Conservation (phyloP, 2,329 filamentous ascomycete species). For the Rutstroemia sp. region DNA sequence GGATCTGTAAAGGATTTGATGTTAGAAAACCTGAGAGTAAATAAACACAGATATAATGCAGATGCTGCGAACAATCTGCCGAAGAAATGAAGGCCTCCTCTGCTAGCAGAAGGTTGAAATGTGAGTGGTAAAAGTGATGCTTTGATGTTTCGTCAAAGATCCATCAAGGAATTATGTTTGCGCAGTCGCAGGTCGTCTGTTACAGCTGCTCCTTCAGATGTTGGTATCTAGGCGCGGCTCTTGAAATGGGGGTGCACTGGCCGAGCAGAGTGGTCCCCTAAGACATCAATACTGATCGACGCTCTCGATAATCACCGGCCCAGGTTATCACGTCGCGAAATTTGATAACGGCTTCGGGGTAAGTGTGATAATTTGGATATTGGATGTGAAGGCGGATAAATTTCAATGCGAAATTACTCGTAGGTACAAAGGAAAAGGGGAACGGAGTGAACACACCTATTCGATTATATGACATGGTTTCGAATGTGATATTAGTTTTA, state of each 20-base stretch:
- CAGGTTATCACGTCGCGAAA: background rate
- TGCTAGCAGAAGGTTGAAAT: slow-evolving; percentile 18
- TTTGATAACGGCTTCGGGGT: background rate
- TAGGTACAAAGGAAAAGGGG: background rate
- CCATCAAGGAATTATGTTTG: background rate
- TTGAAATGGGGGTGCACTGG: background rate
- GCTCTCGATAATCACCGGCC: background rate
- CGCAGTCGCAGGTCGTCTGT: background rate
- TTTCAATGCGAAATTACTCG: background rate
- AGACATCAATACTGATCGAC: background rate
- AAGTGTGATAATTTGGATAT: slow-evolving; percentile 3
- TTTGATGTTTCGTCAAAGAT: background rate
- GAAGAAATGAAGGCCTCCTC: slow-evolving; percentile 13
- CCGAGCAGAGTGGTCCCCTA: background rate
- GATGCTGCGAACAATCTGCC: slow-evolving; percentile 9
- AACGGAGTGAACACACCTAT: background rate
- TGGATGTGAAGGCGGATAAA: background rate
- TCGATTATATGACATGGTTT: background rate
- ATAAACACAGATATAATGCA: slow-evolving; percentile 10
- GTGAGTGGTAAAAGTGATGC: background rate
- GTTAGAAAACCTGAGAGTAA: slow-evolving; percentile 18
- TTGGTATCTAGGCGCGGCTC: background rate
- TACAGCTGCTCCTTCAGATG: background rate
- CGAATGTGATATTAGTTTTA: background rate
- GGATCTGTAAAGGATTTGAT: slow-evolving; percentile 17